A percentile compares a stretch with the other conserved stretches of the same genome.
phyloP scores from a whole-genome alignment of 2,329 filamentous ascomycete genomes.

The Aspergillus ochraceus region DNA sequence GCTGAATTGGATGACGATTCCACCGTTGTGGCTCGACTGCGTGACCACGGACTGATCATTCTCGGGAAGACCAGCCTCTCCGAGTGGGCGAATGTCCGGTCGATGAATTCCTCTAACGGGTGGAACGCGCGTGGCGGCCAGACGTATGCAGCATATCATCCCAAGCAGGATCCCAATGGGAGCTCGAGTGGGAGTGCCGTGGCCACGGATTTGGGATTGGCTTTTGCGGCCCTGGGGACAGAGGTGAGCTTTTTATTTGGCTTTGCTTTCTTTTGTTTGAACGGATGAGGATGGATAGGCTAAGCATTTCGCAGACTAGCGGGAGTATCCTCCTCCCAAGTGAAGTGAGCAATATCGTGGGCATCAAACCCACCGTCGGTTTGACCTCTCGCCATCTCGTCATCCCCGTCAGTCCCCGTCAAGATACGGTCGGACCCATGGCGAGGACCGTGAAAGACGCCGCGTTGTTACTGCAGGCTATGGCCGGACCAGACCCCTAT shows the following conservation, averaged over 20 bases:
- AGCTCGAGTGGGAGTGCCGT: slow-evolving; percentile 65
- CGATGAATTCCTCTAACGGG: slow-evolving; percentile 56
- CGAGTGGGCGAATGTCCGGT: slow-evolving; percentile 66
- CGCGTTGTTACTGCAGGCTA: slow-evolving; percentile 58
- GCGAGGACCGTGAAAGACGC: slow-evolving; percentile 60
- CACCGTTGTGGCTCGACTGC: slow-evolving; percentile 60
- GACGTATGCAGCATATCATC: slow-evolving; percentile 60
- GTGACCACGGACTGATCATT: slow-evolving; percentile 62
- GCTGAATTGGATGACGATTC: slow-evolving; percentile 59
- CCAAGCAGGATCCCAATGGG: slow-evolving; percentile 61
- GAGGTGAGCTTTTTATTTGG: slow-evolving; percentile 45
- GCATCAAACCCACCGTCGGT: slow-evolving; percentile 67
- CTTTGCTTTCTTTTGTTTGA: background rate
- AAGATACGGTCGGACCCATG: slow-evolving; percentile 60
- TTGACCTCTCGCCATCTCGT: slow-evolving; percentile 61
- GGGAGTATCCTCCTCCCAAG: slow-evolving; percentile 63
- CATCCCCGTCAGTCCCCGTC: slow-evolving; percentile 62
- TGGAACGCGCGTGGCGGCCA: slow-evolving; percentile 68
- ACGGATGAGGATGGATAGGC: background rate
- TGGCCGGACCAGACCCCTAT: slow-evolving; percentile 54
- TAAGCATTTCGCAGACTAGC: slow-evolving; percentile 47
- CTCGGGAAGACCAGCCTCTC: slow-evolving; percentile 66
- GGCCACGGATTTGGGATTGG: slow-evolving; percentile 58
- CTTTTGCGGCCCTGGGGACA: slow-evolving; percentile 59
- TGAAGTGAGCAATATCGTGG: slow-evolving; percentile 61